Percentiles rank a stretch among this genome's conserved stretches.
Evolutionary conservation across 305 asterid genomes (phyloP).

Genomic region (Withania somnifera): DNA sequence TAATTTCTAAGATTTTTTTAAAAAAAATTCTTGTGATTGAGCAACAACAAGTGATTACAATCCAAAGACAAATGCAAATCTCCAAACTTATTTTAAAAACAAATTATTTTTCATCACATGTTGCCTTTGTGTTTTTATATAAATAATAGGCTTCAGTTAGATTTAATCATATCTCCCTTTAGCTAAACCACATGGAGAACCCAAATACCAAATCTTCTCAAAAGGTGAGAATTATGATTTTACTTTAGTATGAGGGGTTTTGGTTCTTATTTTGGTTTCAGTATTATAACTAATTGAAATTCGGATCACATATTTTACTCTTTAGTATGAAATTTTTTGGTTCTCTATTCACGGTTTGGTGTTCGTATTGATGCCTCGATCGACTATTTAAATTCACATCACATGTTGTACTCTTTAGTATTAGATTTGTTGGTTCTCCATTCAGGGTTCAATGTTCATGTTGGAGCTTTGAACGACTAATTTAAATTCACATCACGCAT

Average conservation of each 20-base stretch:
- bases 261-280: background rate
- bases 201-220: constrained; percentile 38
- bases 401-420: no score
- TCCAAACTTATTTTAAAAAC: constrained; percentile 24
- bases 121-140: constrained; percentile 11
- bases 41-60: constrained; percentile 36
- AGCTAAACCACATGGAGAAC: constrained; percentile 33
- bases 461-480: no score
- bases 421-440: background rate
- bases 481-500: no score
- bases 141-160: constrained; percentile 13
- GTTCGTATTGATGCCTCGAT: background rate
- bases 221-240: constrained; percentile 27
- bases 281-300: no score
- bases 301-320: background rate
- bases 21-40: constrained; percentile 25
- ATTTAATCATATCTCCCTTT: background rate
- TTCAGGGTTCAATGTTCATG: background rate
- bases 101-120: background rate
- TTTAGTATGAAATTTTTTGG: background rate
- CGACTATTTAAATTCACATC: no score
- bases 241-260: background rate
- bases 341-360: background rate
- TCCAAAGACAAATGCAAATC: constrained; percentile 30
- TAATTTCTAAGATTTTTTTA: no score